Conservation (phyloP, 148 eudicot genomes). For the Limonium bicolor region DNA sequence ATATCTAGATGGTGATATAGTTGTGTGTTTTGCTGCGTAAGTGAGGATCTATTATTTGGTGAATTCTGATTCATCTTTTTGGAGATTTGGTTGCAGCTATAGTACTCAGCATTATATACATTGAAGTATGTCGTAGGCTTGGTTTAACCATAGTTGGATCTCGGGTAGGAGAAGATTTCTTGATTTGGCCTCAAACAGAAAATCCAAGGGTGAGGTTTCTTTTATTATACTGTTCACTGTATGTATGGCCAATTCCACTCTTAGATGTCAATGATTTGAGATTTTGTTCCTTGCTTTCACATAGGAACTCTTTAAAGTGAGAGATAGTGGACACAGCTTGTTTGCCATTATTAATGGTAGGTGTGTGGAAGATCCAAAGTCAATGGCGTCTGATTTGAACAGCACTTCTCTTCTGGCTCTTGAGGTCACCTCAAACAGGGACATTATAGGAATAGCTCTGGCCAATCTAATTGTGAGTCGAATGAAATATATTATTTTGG, state of each 20-base stretch:
- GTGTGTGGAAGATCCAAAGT: constrained; percentile 77
- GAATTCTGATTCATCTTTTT: too few species aligned
- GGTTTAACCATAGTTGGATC: constrained; percentile 86
- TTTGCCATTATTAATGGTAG: constrained; percentile 82
- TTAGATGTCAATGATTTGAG: neutral
- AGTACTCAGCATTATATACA: constrained; percentile 73
- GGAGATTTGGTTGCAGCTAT: constrained; percentile 44
- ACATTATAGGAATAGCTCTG: constrained; percentile 75
- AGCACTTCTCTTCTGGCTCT: constrained; percentile 63
- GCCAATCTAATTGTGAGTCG: constrained; percentile 76
- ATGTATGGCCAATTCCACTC: neutral
- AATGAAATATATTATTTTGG: neutral
- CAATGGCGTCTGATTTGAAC: constrained; percentile 81
- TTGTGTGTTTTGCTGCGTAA: too few species aligned
- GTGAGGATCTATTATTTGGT: too few species aligned
- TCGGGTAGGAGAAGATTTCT: constrained; percentile 87
- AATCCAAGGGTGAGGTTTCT: constrained; percentile 51
- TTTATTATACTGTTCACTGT: neutral
- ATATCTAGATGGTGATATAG: too few species aligned
- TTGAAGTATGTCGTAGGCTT: constrained; percentile 89
- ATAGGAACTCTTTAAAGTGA: constrained; percentile 79
- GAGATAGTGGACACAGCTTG: constrained; percentile 76
- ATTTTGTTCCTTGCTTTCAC: constrained; percentile 6
- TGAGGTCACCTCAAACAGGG: constrained; percentile 76
- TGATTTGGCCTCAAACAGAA: constrained; percentile 88